A percentile compares a stretch with the other conserved stretches of the same genome.
Conservation (phyloP, 257 asterid species). For the Forsythia viridissima region DNA sequence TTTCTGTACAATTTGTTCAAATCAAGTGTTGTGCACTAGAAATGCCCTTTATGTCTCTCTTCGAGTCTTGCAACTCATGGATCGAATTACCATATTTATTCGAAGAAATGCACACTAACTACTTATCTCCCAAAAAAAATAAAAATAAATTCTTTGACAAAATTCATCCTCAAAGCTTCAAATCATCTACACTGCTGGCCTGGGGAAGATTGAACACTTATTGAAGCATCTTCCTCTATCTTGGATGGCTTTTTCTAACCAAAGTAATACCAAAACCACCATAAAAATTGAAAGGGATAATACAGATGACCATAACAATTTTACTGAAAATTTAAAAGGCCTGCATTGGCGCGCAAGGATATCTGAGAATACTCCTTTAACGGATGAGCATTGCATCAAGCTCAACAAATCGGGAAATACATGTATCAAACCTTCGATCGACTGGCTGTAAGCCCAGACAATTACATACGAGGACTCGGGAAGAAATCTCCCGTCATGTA, state of each 20-base stretch:
- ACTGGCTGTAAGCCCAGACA: constrained; percentile 43
- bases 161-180: neutral
- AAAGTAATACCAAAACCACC: constrained; percentile 39
- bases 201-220: constrained; percentile 36
- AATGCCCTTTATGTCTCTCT: neutral
- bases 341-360: constrained; percentile 42
- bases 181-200: neutral
- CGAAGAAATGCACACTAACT: neutral
- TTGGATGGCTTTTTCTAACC: constrained; percentile 40
- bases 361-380: constrained; percentile 44
- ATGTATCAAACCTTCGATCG: constrained; percentile 40
- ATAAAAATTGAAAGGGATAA: constrained; percentile 44
- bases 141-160: constrained; percentile 1
- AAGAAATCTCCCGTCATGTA: constrained; percentile 40
- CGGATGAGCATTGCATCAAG: constrained; percentile 38
- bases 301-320: constrained; percentile 44
- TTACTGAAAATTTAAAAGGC: constrained; percentile 37
- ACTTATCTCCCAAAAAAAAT: neutral
- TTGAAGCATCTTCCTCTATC: constrained; percentile 38
- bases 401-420: constrained; percentile 49
- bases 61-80: neutral
- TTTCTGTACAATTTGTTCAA: too few relatives aligned
- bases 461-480: constrained; percentile 36
- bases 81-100: neutral
- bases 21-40: neutral